Base-by-base conservation (phyloP, 257 asterid genomes). In the Lantana camara region DNA sequence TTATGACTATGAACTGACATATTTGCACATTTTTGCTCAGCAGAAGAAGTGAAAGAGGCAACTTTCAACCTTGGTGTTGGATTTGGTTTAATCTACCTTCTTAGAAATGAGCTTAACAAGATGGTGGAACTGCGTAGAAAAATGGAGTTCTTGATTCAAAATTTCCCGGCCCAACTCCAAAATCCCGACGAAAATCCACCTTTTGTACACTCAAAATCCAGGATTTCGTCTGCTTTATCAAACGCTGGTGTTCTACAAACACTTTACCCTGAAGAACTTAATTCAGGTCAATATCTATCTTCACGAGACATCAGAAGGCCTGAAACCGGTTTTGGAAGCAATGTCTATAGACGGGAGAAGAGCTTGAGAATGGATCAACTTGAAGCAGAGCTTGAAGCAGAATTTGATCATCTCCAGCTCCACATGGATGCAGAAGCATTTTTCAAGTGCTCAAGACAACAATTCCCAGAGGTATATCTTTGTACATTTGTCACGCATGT, bases 361-460 rank as follows among this genome's bases (percentile, higher is more conserved):
- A 79, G 76, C 23, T 23, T 63, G 65, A 78, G 81, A 68, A 79
- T 84, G 93, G 85, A 83, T 72, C 82, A 73, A 53, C 76, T 87
- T 19, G 91, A 80, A 68, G 83, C 84, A 52, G 94, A 90, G 52
- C 86, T 87, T 56, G 85, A 78, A 75, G 83, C 80, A 16, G 97
- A 87, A 68, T 74, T 90, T 56, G 66, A 72, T 51, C 74, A 77
- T 24, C 71, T 90, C 24, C 88, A 86, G 10, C 69, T 78, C 57
- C 78, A 63, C 9, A 58, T 69, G 45, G 84, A 85, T 20, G 61
- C 70, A 29, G 82, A 80, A 35, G 35, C 67, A 48, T 11, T 9
- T 63, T 21, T 53, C 4, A 60, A 64, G 21, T 64, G 56, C 60
- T 53, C 75, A 3, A 40, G 30, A 35, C 73, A 77, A 57, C 74